These are phyloP conservation scores for Sporothrix luriei DNA, from an alignment of 2,329 filamentous ascomycete genomes.

Conservation along the genomic window DNA sequence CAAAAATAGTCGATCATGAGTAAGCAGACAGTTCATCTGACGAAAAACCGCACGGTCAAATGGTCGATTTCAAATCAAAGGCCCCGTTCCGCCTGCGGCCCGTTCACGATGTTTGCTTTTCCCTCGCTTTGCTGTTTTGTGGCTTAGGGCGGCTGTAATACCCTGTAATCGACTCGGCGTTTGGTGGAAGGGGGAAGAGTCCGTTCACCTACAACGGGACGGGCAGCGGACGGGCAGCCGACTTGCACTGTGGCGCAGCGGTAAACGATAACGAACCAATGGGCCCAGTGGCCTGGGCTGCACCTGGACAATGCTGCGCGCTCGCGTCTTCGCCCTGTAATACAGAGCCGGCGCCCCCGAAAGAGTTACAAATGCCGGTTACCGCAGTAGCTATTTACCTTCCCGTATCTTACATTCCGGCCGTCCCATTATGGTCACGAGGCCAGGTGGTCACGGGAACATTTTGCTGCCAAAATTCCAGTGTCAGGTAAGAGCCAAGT, in stretches of 20 bases:
- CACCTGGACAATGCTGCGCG: background rate
- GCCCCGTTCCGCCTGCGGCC: constrained; percentile 3
- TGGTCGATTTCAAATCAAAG: constrained; percentile 4
- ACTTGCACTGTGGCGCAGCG: background rate
- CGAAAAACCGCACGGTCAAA: no score
- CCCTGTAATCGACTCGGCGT: background rate
- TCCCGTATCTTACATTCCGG: background rate
- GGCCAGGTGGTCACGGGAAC: constrained; percentile 17
- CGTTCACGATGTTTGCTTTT: constrained; percentile 2
- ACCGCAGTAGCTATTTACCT: background rate
- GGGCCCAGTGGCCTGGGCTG: background rate
- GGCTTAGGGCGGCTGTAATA: background rate
- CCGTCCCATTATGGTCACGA: constrained; percentile 16
- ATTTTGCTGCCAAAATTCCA: background rate
- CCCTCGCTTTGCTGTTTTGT: background rate
- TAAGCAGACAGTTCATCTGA: background rate
- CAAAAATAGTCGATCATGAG: background rate
- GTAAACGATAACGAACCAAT: background rate
- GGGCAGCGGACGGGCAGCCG: background rate
- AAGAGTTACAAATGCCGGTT: background rate
- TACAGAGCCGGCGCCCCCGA: constrained; percentile 2
- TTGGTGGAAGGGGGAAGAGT: constrained; percentile 2
- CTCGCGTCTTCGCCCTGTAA: constrained; percentile 14
- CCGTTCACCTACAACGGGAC: background rate
- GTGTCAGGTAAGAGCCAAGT: no score